Percentiles rank a stretch among this genome's conserved stretches.
phyloP scores from a whole-genome alignment of 306 rosid genomes.

The Cercis canadensis region DNA sequence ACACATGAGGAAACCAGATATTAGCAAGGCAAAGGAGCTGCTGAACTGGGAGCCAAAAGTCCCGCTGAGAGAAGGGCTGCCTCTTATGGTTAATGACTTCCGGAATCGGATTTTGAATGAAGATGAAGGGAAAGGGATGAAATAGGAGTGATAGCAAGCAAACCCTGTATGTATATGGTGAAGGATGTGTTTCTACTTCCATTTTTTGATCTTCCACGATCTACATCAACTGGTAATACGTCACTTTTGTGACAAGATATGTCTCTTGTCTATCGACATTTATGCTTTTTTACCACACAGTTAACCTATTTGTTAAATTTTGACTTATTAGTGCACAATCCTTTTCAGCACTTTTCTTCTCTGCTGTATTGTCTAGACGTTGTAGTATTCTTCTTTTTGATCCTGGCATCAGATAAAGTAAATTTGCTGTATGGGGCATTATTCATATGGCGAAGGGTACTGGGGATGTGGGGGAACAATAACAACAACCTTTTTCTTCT shows the following conservation, averaged over 20 bases:
- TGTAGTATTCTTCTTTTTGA: constrained; percentile 26
- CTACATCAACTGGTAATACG: constrained; percentile 1
- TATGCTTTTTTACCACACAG: no score
- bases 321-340: no score
- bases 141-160: constrained; percentile 46
- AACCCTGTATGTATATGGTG: constrained; percentile 52
- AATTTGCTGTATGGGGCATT: no score
- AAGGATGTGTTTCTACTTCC: constrained; percentile 34
- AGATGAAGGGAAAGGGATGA: constrained; percentile 83
- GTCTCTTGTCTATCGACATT: no score
- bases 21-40: constrained; percentile 88
- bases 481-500: no score
- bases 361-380: constrained; percentile 36
- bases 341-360: no score
- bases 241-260: no score
- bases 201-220: constrained; percentile 25
- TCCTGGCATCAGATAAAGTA: no score
- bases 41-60: constrained; percentile 94
- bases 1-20: constrained; percentile 97
- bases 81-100: constrained; percentile 95
- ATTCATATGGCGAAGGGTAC: no score
- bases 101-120: constrained; percentile 93
- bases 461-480: no score
- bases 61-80: constrained; percentile 87
- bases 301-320: no score